Base-by-base conservation (phyloP, 768 basidiomycete species). In the Boletus barrowsii region DNA sequence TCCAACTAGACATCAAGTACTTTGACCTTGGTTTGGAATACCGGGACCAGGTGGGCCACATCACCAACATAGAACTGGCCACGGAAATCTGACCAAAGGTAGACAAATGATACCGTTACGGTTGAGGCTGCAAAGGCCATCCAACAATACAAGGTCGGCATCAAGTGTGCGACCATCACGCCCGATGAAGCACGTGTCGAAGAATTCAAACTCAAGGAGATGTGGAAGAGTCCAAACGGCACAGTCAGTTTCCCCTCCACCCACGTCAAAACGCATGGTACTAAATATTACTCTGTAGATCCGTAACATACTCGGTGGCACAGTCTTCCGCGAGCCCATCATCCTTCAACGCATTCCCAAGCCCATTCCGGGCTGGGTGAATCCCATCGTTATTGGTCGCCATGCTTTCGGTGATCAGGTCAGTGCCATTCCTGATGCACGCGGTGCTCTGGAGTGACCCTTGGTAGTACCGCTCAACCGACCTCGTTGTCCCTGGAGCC, bases 141-240 rank as follows among this genome's bases (percentile, higher is more conserved):
- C 69, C 79, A 90, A 53, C 81, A 97, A 73, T 84, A 97, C 82
- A 87, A 87, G 59, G 97, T 99, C 60, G 97, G 96, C 59, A 94
- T 98, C 77, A 99, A 99, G 74, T 99, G 96, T 76, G 96, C 95
- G 39, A 98, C 96, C 42, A 98, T 98, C 75, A 99, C 97, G 2
- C 97, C 97, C 7, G 97, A 99, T 68, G 96, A 98, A 70, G 93
- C 86, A 22, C 88, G 95, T 54, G 93, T 98, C 44, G 75, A 94
- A 69, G 97, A 98, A 74, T 99, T 97, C 83, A 91, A 93, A 47
- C 80, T 99, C 68, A 98, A 97, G 80, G 85, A 95, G 74, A 99
- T 99, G 96, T 97, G 93, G 95, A 88, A 79, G 78, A 93, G 90
- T 66, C 96, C 95, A 7, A 97, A 97, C 72, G 95, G 94, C 62